Base-by-base conservation (phyloP, 495 filamentous ascomycete species). In the Corynascus novoguineensis region DNA sequence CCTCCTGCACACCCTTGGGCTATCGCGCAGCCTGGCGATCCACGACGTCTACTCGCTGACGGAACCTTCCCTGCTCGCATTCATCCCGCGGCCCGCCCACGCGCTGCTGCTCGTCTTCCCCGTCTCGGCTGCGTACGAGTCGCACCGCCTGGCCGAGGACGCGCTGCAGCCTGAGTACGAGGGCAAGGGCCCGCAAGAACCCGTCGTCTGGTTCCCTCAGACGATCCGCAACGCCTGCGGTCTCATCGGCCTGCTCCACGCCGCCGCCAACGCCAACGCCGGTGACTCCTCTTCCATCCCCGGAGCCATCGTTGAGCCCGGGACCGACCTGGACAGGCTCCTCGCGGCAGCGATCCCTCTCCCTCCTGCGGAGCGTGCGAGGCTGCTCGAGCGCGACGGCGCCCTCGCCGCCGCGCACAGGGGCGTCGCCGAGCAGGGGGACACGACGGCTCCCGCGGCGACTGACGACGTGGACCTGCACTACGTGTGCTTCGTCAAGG, bases 51-150 rank as follows among this genome's bases (percentile, higher is more conserved):
- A 84, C 78, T 85, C 81, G 59, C 84, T 96, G 67, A 82, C 86
- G 50, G 88, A 92, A 34, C 82, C 86, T 0, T 86, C 90, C 47
- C 78, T 92, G 19, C 81, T 95, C 35, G 78, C 83, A 60, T 86
- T 91, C 74, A 76, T 95, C 46, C 89, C 90, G 10, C 86, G 89
- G n/a, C 90, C 90, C 45, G 85, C 86, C 4, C 80, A 85, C 60
- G 90, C 89, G 27, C 79, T 95, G 19, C 82, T 96, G 56, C 84
- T 95, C 72, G 88, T 95, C 63, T 89, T 92, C 73, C 90, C 89
- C 58, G 78, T 91, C 59, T 83, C 81, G n/a, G 69, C 74, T 41
- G 74, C 81, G 34, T 93, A 90, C 76, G 83, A 90, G 72, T 71
- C 75, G 45, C 78, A 78, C 60, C 83, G 87, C 25, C 68, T 76